Evolutionary conservation across 2,329 filamentous ascomycete species (phyloP).

Genomic region (Fusarium kyushuense): DNA sequence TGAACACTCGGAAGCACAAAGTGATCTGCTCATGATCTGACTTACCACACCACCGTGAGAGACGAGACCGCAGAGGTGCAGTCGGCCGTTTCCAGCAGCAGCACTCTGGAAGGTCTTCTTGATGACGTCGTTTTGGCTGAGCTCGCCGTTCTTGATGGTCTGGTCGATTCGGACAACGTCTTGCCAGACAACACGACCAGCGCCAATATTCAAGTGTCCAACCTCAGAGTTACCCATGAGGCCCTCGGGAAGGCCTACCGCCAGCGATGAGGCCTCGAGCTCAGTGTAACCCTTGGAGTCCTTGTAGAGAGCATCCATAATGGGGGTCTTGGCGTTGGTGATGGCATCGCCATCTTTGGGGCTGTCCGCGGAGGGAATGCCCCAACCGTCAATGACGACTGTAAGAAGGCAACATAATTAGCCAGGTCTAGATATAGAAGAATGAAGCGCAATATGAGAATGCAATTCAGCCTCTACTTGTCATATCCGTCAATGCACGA

Average conservation of each 20-base stretch:
- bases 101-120: conserved; percentile 81
- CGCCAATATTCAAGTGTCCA: conserved; percentile 98
- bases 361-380: conserved; percentile 82
- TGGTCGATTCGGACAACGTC: conserved; percentile 97
- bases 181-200: conserved; percentile 97
- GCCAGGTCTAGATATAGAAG: conserved; percentile 70
- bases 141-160: conserved; percentile 85
- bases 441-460: conserved; percentile 64
- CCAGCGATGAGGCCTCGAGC: conserved; percentile 94
- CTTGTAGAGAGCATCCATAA: conserved; percentile 92
- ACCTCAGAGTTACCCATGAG: conserved; percentile 99
- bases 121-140: conserved; percentile 82
- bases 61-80: conserved; percentile 92
- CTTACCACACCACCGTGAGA: conserved; percentile 91
- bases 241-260: conserved; percentile 94
- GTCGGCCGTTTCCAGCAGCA: conserved; percentile 88
- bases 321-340: conserved; percentile 89
- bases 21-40: conserved; percentile 35
- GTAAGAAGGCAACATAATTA: conserved; percentile 65
- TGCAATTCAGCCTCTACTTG: conserved; percentile 49
- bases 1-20: background rate
- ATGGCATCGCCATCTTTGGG: conserved; percentile 95
- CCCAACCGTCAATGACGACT: conserved; percentile 99
- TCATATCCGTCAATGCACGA: conserved; percentile 12
- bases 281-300: conserved; percentile 87